Conservation (phyloP, 2,329 filamentous ascomycete genomes). For the Diaporthe capsici region DNA sequence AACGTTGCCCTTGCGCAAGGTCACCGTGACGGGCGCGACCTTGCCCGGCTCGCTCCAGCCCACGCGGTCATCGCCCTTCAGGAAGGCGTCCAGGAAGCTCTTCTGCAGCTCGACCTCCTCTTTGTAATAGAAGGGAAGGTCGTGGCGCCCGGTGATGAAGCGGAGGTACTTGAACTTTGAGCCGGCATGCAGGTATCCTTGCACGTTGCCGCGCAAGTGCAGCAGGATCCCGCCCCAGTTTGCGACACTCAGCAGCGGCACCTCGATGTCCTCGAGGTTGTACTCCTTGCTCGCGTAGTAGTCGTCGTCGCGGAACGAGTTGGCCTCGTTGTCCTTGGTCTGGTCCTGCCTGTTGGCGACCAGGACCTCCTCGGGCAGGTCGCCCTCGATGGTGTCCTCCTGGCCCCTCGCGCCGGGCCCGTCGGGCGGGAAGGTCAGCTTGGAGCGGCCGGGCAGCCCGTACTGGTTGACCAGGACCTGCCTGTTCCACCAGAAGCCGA, state of each 20-base stretch:
- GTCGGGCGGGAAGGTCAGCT: constrained; percentile 49
- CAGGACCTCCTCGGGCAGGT: constrained; percentile 67
- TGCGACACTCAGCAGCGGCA: constrained; percentile 75
- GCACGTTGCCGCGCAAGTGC: constrained; percentile 77
- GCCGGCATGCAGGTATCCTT: constrained; percentile 74
- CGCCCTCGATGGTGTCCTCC: constrained; percentile 70
- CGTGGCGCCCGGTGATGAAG: constrained; percentile 78
- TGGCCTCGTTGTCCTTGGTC: constrained; percentile 60
- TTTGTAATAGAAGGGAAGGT: constrained; percentile 79
- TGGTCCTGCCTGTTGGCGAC: constrained; percentile 63
- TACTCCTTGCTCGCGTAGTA: constrained; percentile 79
- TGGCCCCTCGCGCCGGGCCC: constrained; percentile 49
- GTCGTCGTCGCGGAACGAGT: constrained; percentile 71
- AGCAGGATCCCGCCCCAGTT: constrained; percentile 81
- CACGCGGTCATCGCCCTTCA: constrained; percentile 74
- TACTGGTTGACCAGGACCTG: constrained; percentile 80
- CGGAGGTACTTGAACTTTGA: constrained; percentile 78
- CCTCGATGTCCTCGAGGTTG: constrained; percentile 74
- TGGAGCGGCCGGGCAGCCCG: constrained; percentile 59
- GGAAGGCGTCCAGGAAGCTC: constrained; percentile 78
- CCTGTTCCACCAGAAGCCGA: constrained; percentile 76
- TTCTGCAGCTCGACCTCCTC: constrained; percentile 78
- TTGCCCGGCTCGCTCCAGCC: constrained; percentile 73
- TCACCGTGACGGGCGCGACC: constrained; percentile 71
- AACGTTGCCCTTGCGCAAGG: constrained; percentile 75